Evolutionary conservation across 306 rosid genomes (phyloP).

Genomic region (Quercus ilex): DNA sequence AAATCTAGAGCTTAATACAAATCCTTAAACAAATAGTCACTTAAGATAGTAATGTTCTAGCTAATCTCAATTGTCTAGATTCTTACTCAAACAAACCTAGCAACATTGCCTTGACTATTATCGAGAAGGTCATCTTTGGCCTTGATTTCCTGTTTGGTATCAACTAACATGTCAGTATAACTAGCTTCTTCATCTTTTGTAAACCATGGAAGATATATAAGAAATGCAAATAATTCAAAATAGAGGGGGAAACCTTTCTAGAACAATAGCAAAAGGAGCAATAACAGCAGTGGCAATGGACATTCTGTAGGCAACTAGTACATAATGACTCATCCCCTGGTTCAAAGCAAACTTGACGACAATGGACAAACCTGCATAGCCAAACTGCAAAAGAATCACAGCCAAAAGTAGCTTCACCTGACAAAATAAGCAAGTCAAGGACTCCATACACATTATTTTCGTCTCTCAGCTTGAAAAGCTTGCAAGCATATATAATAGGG

Average conservation of each 20-base stretch:
- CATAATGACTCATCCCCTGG: constrained; percentile 49
- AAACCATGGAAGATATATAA: background rate
- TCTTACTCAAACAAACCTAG: constrained; percentile 43
- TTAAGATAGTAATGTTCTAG: background rate
- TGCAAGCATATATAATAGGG: background rate
- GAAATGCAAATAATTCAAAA: background rate
- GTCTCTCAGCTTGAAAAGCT: background rate
- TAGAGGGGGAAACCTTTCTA: constrained; percentile 34
- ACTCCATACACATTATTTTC: constrained; percentile 11
- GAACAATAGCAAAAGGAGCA: constrained; percentile 48
- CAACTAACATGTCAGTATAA: background rate
- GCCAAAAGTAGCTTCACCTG: constrained; percentile 34
- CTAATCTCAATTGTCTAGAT: background rate
- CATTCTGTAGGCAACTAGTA: constrained; percentile 42
- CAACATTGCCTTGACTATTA: constrained; percentile 30
- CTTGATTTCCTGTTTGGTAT: constrained; percentile 36
- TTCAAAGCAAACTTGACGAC: constrained; percentile 39
- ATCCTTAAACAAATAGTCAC: background rate
- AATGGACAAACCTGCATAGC: constrained; percentile 42
- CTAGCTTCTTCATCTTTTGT: background rate
- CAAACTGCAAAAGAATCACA: constrained; percentile 45
- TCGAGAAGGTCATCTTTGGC: constrained; percentile 43
- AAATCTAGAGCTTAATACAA: background rate
- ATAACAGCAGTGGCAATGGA: constrained; percentile 33
- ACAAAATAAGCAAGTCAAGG: constrained; percentile 3